Evolutionary conservation across 2,329 filamentous ascomycete genomes (phyloP), one percentile per base, ranked within the genome.

Genomic region (Aspergillus spinulosporus): DNA sequence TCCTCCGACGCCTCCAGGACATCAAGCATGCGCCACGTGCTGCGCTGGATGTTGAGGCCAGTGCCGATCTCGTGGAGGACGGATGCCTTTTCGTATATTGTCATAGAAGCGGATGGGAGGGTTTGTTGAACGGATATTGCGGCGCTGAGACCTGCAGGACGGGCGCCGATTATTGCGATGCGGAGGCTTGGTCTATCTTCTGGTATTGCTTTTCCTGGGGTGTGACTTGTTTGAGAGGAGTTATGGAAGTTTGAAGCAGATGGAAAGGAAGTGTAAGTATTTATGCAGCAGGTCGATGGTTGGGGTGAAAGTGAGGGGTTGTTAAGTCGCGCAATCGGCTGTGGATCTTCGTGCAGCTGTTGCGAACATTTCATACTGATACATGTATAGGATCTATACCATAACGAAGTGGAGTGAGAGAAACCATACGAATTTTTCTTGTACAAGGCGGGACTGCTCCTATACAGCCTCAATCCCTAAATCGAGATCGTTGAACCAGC

Each of bases 11-110:
- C 59, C 1, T 51, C 54, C 9, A 61, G 39, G 1, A n/a, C 21
- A 3, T 61, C 59, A 3, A 59, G 28, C 57, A 61, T 61, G 9
- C 57, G 59, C 59, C 59, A 61, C 1, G 57, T 59, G 7, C 59
- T 61, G 1, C 52, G 49, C 12, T 59, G 57, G 5, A 61, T 45
- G 28, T 55, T 59, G n/a, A 59, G 54, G 0, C 59, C 59, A 1
- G 57, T 56, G 8, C 59, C 59, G 2, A 61, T 51, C 28, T 61
- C 59, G 6, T 54, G 57, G 0, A 61, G 44, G 42, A 54, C 54
- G 3, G 32, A 43, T 0, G 59, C 59, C 31, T 61, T 57, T 8
- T 61, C 59, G n/a, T 61, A 61, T 14, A 61, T 44, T 4, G 43
- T 45, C 1, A 57, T 11, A 11, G 47, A 46, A 2, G 57, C 52